Percentiles rank a stretch among this genome's conserved stretches.
Conservation (phyloP, 2,329 filamentous ascomycete species). For the Penicillium sp. region DNA sequence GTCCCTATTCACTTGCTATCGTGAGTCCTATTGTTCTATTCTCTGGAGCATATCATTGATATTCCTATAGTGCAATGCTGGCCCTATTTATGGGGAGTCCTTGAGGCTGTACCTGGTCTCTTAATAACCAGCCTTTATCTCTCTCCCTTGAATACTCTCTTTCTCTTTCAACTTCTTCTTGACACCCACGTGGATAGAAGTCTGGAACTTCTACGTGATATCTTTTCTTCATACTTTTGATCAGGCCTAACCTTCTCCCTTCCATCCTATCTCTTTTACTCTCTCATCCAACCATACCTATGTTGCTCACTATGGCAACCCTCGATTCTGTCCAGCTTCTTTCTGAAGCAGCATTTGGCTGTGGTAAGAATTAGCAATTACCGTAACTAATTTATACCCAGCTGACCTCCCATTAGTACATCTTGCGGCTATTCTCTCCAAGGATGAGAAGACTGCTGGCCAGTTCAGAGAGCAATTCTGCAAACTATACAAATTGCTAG, state of each 20-base stretch:
- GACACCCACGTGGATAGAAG: constrained; percentile 3
- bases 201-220: constrained; percentile 7
- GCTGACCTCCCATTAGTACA: constrained; percentile 36
- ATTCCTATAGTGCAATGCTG: constrained; percentile 22
- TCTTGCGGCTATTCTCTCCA: constrained; percentile 33
- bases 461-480: constrained; percentile 38
- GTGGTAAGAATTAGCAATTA: constrained; percentile 32
- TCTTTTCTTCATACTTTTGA: not conserved
- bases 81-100: constrained; percentile 18
- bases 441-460: constrained; percentile 32
- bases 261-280: constrained; percentile 1
- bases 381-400: not conserved
- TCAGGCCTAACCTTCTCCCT: not conserved
- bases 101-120: constrained; percentile 18
- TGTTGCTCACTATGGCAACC: constrained; percentile 30
- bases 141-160: not conserved
- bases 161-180: not conserved
- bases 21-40: constrained; percentile 2
- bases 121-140: constrained; percentile 4
- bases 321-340: constrained; percentile 34
- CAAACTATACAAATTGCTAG: constrained; percentile 31
- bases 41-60: not conserved
- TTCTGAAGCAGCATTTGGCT: constrained; percentile 42
- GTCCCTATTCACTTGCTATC: constrained; percentile 1
- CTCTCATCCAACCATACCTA: not conserved